Conservation (phyloP, 352 stramenopile species). For the Phytopythium sindhum region DNA sequence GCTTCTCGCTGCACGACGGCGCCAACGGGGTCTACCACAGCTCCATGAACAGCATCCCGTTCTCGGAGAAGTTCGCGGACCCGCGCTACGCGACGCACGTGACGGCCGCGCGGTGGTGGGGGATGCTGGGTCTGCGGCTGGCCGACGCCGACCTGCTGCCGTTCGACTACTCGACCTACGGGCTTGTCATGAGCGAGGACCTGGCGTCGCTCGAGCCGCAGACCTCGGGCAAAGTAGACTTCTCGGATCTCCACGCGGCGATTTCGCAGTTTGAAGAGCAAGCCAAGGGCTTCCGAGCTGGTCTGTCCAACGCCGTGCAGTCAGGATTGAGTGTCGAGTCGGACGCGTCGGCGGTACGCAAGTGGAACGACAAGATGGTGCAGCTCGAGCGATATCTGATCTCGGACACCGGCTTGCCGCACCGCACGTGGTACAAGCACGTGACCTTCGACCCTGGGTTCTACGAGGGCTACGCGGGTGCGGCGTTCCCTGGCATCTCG, state of each 20-base stretch:
- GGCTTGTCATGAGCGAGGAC: slow-evolving; percentile 48
- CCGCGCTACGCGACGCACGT: slow-evolving; percentile 56
- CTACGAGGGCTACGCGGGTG: slow-evolving; percentile 45
- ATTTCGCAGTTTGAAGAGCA: slow-evolving; percentile 38
- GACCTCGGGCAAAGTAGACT: slow-evolving; percentile 26
- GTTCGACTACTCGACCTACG: slow-evolving; percentile 75
- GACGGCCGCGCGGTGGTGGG: slow-evolving; percentile 55
- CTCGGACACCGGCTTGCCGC: slow-evolving; percentile 28
- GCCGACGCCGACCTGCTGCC: slow-evolving; percentile 50
- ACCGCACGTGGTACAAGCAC: slow-evolving; percentile 46
- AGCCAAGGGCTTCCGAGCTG: slow-evolving; percentile 21
- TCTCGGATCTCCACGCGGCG: slow-evolving; percentile 25
- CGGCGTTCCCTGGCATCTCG: slow-evolving; percentile 43
- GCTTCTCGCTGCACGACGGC: slow-evolving; percentile 16
- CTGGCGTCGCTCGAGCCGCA: slow-evolving; percentile 28
- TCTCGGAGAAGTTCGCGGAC: slow-evolving; percentile 54
- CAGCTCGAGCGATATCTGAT: slow-evolving; percentile 33
- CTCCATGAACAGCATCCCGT: slow-evolving; percentile 82
- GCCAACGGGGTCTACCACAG: slow-evolving; percentile 82
- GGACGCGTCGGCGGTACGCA: background rate
- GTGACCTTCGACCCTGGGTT: slow-evolving; percentile 50
- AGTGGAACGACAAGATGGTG: slow-evolving; percentile 35
- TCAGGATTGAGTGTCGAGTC: background rate
- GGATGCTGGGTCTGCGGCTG: slow-evolving; percentile 51
- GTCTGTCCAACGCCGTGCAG: background rate